phyloP scores from a whole-genome alignment of 306 rosid species.

The Oemleria cerasiformis region DNA sequence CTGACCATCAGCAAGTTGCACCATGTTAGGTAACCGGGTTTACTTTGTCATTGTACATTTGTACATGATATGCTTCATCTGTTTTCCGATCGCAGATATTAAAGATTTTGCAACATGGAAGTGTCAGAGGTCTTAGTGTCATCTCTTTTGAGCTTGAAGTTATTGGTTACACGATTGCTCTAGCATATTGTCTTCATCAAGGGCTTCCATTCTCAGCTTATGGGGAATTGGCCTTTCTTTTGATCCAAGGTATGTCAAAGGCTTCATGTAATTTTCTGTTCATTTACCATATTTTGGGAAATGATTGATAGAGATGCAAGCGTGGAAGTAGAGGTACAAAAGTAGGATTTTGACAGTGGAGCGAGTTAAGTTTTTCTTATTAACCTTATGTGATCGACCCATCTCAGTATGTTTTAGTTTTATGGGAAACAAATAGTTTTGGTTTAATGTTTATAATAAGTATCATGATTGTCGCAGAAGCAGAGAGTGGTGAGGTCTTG shows the following conservation, averaged over 20 bases:
- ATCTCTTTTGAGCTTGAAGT: constrained; percentile 85
- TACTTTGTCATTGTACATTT: background rate
- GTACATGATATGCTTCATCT: background rate
- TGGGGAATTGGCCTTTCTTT: constrained; percentile 83
- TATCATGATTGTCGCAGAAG: background rate
- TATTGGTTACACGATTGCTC: constrained; percentile 76
- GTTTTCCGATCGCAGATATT: constrained; percentile 49
- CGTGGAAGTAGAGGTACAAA: background rate
- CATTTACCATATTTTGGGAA: background rate
- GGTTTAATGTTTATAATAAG: background rate
- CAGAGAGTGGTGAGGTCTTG: background rate
- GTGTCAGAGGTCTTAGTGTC: constrained; percentile 87
- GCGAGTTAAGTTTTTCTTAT: background rate
- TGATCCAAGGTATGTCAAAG: constrained; percentile 62
- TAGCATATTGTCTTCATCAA: constrained; percentile 88
- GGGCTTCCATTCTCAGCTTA: constrained; percentile 94
- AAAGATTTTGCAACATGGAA: constrained; percentile 62
- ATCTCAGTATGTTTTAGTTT: background rate
- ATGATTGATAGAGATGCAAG: background rate
- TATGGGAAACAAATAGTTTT: background rate
- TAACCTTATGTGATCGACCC: background rate
- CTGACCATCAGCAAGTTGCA: background rate
- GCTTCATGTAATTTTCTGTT: constrained; percentile 9
- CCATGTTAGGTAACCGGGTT: background rate
- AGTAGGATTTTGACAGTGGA: background rate